Percentiles rank a stretch among this genome's conserved stretches.
Conservation (phyloP, 2,329 filamentous ascomycete genomes). For the Botrytis medusae region DNA sequence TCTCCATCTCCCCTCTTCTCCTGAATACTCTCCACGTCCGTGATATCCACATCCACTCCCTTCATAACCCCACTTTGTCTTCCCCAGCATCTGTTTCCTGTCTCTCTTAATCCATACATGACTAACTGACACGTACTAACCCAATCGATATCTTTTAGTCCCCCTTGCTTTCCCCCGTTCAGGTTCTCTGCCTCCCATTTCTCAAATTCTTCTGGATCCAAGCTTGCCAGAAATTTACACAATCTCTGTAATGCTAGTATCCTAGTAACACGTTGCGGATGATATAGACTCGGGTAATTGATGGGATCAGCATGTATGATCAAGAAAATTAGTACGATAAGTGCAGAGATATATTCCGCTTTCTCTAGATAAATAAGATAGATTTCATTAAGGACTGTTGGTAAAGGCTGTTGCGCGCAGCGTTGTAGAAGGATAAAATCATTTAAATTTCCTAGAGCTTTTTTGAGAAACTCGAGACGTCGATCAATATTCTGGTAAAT, state of each 20-base stretch:
- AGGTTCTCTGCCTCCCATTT: conserved; percentile 15
- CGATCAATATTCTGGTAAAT: conserved; percentile 4
- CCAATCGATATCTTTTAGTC: conserved; percentile 25
- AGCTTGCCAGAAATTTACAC: conserved; percentile 50
- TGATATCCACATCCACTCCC: conserved; percentile 2
- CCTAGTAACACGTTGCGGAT: conserved; percentile 51
- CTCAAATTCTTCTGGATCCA: conserved; percentile 29
- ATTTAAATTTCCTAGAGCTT: conserved; percentile 4
- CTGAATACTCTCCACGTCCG: conserved; percentile 12
- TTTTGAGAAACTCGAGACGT: conserved; percentile 4
- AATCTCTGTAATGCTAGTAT: conserved; percentile 54
- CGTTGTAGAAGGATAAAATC: conserved; percentile 23
- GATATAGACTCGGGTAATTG: conserved; percentile 51
- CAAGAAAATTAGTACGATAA: conserved; percentile 44
- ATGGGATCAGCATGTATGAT: conserved; percentile 48
- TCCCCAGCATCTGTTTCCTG: conserved; percentile 14
- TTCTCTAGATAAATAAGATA: conserved; percentile 46
- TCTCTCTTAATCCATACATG: conserved; percentile 6
- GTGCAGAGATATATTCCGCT: conserved; percentile 49
- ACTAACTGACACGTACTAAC: conserved; percentile 17
- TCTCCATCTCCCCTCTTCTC: not conserved
- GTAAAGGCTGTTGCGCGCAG: conserved; percentile 26
- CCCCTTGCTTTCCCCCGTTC: not conserved
- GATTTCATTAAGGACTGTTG: conserved; percentile 46
- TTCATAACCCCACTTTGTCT: conserved; percentile 10